Base-by-base conservation (phyloP, 371 early-diverging fungal genomes). In the Mortierella sp. region DNA sequence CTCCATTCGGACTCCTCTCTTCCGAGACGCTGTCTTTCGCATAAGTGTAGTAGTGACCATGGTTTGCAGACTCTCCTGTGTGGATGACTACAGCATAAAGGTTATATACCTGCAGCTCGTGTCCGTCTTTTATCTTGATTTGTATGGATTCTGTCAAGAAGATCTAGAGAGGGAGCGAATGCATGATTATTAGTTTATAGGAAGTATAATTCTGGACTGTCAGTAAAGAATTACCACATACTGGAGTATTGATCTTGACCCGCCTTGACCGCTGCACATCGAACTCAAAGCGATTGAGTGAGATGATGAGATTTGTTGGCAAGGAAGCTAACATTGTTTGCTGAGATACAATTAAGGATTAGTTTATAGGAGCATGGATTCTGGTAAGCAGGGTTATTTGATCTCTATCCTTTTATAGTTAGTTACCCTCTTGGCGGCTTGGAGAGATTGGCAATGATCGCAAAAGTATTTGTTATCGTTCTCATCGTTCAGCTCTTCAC, bases 11-110 rank as follows among this genome's bases (percentile, higher is more conserved):
- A 37, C 10, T 10, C 26, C n/a, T 31, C 42, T 8, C 55, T 58
- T 7, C 35, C 19, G 19, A n/a, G 1, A 10, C 17, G 19, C 47
- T 62, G 4, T 83, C 82, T 35, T 55, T 80, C 15, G 82, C 83
- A 45, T 81, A 83, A 2, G 81, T 80, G 53, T 83, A 83, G 45
- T 83, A 83, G 65, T 83, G 83, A 8, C 83, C 83, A 68, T 83
- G 81, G 63, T 83, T 76, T 2, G 83, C 83, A 2, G 83, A 83
- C 26, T 66, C 64, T 8, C 83, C 83, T 17, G 83, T 75, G 29
- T 83, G 83, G 22, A 83, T 61, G 3, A 83, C 81, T 10, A 81
- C 76, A 10, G 81, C 76, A 10, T 71, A 75, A 8, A 83, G 70
- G 17, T 70, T 64, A 35, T 83, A 83, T 29, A 29, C 31, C 15